A percentile compares a stretch with the other conserved stretches of the same genome.
Conservation (phyloP, 1,139 yeast genomes). For the Geotrichum candidum region DNA sequence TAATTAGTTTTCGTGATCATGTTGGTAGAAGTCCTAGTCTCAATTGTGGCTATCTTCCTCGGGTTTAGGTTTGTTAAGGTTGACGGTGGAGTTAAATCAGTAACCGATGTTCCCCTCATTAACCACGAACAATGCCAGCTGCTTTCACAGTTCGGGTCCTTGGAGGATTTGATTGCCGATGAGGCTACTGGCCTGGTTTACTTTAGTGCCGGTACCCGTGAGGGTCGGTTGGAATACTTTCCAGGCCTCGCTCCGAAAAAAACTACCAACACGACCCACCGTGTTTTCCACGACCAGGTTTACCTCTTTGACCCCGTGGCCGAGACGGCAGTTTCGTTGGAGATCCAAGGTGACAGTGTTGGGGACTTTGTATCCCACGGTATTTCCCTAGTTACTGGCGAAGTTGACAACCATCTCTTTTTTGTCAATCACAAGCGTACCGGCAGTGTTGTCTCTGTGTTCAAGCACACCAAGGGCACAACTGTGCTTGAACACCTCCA, state of each 20-base stretch:
- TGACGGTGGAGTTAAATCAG: neutral
- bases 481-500: constrained; percentile 12
- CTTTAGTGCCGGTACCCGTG: constrained; percentile 1
- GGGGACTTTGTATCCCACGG: constrained; percentile 21
- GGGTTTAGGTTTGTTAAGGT: neutral
- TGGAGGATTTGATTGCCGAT: constrained; percentile 15
- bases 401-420: constrained; percentile 14
- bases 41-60: neutral
- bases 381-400: constrained; percentile 11
- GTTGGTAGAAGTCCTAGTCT: neutral
- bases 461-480: constrained; percentile 18
- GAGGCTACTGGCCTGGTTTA: constrained; percentile 7
- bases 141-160: constrained; percentile 3
- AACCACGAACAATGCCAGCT: neutral
- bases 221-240: neutral
- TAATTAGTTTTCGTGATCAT: neutral
- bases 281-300: constrained; percentile 13
- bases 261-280: neutral
- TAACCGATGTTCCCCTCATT: neutral
- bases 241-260: neutral
- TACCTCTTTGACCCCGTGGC: constrained; percentile 9
- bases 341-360: constrained; percentile 9
- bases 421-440: constrained; percentile 21
- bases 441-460: constrained; percentile 20
- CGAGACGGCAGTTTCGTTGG: constrained; percentile 4